phyloP scores from a whole-genome alignment of 176 grass and related monocot species.

The Dendrocalamus sinicus region DNA sequence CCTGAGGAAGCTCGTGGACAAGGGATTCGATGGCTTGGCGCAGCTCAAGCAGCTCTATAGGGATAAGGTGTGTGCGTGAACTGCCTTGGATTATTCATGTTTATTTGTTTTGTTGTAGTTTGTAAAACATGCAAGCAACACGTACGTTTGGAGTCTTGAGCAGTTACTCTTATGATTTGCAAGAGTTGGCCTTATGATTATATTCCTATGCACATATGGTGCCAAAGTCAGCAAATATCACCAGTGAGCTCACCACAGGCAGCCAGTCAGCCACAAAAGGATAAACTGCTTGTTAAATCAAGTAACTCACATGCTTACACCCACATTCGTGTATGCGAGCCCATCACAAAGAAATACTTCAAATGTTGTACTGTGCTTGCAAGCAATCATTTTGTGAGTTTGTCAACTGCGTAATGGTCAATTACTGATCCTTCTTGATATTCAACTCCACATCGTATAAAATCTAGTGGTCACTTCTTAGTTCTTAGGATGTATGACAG shows the following conservation, averaged over 20 bases:
- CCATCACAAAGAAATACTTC: neutral
- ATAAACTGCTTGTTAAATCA: neutral
- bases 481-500: neutral
- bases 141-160: neutral
- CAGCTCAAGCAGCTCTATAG: constrained; percentile 92
- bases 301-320: neutral
- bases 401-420: neutral
- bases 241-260: neutral
- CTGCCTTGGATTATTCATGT: neutral
- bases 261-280: neutral
- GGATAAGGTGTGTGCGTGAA: constrained; percentile 63
- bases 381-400: neutral
- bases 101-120: neutral
- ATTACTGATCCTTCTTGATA: neutral
- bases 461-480: neutral
- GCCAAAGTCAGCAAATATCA: neutral
- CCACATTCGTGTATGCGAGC: neutral
- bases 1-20: constrained; percentile 84
- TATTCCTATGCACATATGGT: neutral
- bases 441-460: neutral
- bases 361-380: constrained; percentile 1
- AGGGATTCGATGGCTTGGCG: constrained; percentile 72
- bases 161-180: neutral
- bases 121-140: neutral
- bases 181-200: neutral